Conservation (phyloP, 2,329 filamentous ascomycete species). For the Xylariaceae sp. region DNA sequence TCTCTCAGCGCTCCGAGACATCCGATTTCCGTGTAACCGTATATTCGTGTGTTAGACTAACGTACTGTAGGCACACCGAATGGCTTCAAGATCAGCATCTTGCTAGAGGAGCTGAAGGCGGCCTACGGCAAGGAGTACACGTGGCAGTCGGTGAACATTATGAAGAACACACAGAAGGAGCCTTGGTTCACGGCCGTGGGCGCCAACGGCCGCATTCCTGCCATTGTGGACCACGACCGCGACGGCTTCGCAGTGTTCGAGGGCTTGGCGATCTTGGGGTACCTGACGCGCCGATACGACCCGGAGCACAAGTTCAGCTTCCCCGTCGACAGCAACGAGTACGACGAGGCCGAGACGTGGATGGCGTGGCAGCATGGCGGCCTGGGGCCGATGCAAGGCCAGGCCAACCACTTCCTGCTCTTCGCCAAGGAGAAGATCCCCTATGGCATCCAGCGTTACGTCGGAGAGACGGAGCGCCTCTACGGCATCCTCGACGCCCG, state of each 20-base stretch:
- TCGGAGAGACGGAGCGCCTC: conserved; percentile 76
- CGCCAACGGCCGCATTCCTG: conserved; percentile 71
- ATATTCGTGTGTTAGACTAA: neutral
- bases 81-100: conserved; percentile 63
- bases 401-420: conserved; percentile 75
- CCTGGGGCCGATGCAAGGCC: conserved; percentile 74
- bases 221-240: conserved; percentile 70
- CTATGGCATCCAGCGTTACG: conserved; percentile 76
- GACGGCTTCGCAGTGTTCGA: conserved; percentile 73
- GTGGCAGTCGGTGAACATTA: conserved; percentile 64
- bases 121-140: conserved; percentile 68
- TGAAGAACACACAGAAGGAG: conserved; percentile 70
- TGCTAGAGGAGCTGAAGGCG: conserved; percentile 72
- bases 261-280: conserved; percentile 74
- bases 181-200: conserved; percentile 68
- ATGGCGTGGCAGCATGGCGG: conserved; percentile 77
- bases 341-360: conserved; percentile 62
- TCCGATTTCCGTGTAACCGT: neutral
- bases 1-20: conserved; percentile 8
- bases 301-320: conserved; percentile 70
- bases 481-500: conserved; percentile 76
- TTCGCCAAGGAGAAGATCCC: conserved; percentile 73
- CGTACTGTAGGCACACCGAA: conserved; percentile 53
- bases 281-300: conserved; percentile 77
- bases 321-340: conserved; percentile 50